Base-by-base conservation (phyloP, 208 protist species). In the Acanthamoeba castellanii region DNA sequence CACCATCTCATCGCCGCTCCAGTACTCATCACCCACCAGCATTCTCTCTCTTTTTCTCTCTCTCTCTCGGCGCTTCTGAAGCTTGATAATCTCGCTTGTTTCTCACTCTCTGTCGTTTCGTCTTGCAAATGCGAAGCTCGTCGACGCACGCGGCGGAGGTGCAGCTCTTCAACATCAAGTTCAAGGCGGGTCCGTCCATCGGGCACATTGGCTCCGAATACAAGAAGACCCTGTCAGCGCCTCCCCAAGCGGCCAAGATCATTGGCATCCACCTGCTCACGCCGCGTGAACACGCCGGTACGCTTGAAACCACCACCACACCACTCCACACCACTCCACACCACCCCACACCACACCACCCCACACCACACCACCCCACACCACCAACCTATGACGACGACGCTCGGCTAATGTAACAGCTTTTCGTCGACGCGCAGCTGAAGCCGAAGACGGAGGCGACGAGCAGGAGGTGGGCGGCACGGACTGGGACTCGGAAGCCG, bases 391-490 rank as follows among this genome's bases (percentile, higher is more conserved):
- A n/a, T n/a, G n/a, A n/a, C n/a, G n/a, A n/a, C n/a, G n/a, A n/a
- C n/a, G n/a, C n/a, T n/a, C n/a, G n/a, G n/a, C n/a, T n/a, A n/a
- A n/a, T n/a, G n/a, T n/a, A n/a, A n/a, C n/a, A n/a, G n/a, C n/a
- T 52, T 52, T 52, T 52, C 11, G 47, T 52, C 47, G 47, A 52
- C 47, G 11, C 47, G 27, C 30, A 76, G 68, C 32, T 4, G 68
- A 37, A 3, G 68, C 34, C 11, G 34, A 32, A 20, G 68, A 76
- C 18, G 30, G 5, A 2, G 30, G 13, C 27, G 68, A 76, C 34
- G 68, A 76, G 68, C 27, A 76, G 68, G 68, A 45, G 34, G 68
- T 76, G 34, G 68, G 68, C 27, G 68, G 68, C n/a, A 76, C 68
- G 68, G 68, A 76, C 68, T 76, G 68, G 68, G 68, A 76, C 34